These are phyloP conservation scores for Malassezia nana DNA, from an alignment of 1,284 basidiomycete species.

Conservation along the genomic window DNA sequence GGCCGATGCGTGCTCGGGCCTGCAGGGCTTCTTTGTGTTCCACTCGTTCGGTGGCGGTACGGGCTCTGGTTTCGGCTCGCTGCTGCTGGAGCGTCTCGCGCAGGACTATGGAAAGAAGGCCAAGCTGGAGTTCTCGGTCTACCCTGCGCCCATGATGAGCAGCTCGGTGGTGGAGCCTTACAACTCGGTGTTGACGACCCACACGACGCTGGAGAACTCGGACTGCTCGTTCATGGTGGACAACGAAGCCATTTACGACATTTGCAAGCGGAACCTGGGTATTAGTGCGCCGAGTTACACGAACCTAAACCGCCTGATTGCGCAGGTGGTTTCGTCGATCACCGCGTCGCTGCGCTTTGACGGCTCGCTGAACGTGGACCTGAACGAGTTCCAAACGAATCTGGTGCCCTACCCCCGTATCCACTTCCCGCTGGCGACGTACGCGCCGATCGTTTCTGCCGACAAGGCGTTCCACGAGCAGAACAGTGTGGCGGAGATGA, in stretches of 20 bases:
- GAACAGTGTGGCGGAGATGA: constrained; percentile 97
- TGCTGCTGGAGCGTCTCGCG: constrained; percentile 87
- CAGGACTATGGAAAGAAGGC: constrained; percentile 99
- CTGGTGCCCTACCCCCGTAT: constrained; percentile 75
- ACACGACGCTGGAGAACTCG: constrained; percentile 97
- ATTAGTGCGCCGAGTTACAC: constrained; percentile 78
- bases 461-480: constrained; percentile 80
- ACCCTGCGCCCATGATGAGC: constrained; percentile 65
- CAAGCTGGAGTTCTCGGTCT: constrained; percentile 97
- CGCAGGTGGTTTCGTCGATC: constrained; percentile 86
- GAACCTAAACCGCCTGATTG: constrained; percentile 93
- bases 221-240: constrained; percentile 66
- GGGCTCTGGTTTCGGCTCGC: constrained; percentile 96
- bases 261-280: constrained; percentile 89
- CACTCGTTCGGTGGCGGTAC: constrained; percentile 99
- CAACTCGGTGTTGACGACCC: constrained; percentile 96
- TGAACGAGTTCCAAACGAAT: constrained; percentile 98
- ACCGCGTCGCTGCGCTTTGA: constrained; percentile 96
- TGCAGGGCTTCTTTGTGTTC: constrained; percentile 99
- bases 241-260: constrained; percentile 73
- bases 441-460: constrained; percentile 81
- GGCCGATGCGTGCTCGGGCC: constrained; percentile 92
- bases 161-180: constrained; percentile 98
- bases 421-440: constrained; percentile 94
- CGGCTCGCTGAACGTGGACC: constrained; percentile 91